Conservation (phyloP, 2,329 filamentous ascomycete species). For the Diaporthe ilicicola region DNA sequence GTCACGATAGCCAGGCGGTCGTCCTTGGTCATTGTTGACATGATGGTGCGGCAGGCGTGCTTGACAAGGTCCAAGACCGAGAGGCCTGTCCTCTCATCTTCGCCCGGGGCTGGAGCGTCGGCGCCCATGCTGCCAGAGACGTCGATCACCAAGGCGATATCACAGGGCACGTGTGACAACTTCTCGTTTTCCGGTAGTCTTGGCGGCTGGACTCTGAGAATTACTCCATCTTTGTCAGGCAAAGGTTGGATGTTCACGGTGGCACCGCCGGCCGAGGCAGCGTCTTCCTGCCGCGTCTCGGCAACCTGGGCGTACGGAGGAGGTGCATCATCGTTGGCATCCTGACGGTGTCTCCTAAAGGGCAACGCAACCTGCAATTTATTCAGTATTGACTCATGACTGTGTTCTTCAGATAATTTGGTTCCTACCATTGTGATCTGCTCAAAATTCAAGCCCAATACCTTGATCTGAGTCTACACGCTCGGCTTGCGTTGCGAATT, state of each 20-base stretch:
- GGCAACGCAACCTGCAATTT: neutral
- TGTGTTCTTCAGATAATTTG: neutral
- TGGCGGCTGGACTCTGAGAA: conserved; percentile 58
- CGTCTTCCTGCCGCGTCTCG: neutral
- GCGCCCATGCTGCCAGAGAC: conserved; percentile 65
- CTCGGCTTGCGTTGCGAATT: neutral
- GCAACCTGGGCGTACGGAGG: neutral
- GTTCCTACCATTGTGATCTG: neutral
- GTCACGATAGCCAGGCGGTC: conserved; percentile 68
- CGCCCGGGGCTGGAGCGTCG: conserved; percentile 54
- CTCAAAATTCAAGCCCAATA: neutral
- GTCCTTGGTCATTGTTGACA: conserved; percentile 59
- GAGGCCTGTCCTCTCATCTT: conserved; percentile 57
- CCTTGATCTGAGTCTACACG: neutral
- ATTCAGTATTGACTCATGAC: neutral
- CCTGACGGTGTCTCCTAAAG: neutral
- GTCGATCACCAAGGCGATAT: conserved; percentile 70
- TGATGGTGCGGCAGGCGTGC: conserved; percentile 65
- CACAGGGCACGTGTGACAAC: conserved; percentile 58
- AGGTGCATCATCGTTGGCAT: neutral
- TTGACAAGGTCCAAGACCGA: conserved; percentile 67
- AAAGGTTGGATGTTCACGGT: conserved; percentile 49
- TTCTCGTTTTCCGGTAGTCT: conserved; percentile 39
- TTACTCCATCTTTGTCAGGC: conserved; percentile 47
- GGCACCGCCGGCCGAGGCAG: neutral